Base-by-base conservation (phyloP, 345 rosid species). In the Punica granatum region DNA sequence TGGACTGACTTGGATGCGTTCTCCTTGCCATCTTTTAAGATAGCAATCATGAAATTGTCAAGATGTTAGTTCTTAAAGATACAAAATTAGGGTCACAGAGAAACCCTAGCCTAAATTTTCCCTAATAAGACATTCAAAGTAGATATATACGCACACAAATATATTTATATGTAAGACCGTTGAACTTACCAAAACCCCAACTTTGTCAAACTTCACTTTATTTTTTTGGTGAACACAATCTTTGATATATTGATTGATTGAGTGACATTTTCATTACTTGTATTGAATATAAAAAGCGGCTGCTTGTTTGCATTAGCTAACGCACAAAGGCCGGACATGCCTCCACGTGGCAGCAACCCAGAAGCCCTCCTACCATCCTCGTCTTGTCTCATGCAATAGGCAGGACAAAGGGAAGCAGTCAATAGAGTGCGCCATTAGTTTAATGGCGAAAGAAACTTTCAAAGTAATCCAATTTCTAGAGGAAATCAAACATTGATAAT, bases 331-430 rank as follows among this genome's bases (percentile, higher is more conserved):
- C 73, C 53, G 79, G 84, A 67, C 48, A 66, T 59, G 23, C 75
- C 74, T 74, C 92, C 92, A 87, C 73, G 72, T 83, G 92, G 92
- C 86, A 76, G 86, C 78, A 56, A 51, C 76, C 71, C 35, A 70
- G 69, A 54, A 71, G 75, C 66, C 78, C 42, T 36, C 63, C 64
- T 49, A 48, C 48, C 60, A 69, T 7, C 64, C 54, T 64, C 68
- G 31, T 30, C 7, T 74, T 76, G 81, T 70, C 79, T 73, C 62
- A 49, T 53, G 19, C 37, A 35, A 61, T 18, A 14, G 31, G 64
- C 66, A 59, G 68, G 49, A 48, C 89, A 75, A 72, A 59, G 42
- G 68, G 83, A 80, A 83, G 63, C 63, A 32, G 88, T 75, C 75
- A 85, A 80, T 68, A 73, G 31, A 72, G n/a, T 66, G 69, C 73